These are phyloP conservation scores for Metarhizium sp. DNA, from an alignment of 2,329 filamentous ascomycete genomes.

Conservation along the genomic window DNA sequence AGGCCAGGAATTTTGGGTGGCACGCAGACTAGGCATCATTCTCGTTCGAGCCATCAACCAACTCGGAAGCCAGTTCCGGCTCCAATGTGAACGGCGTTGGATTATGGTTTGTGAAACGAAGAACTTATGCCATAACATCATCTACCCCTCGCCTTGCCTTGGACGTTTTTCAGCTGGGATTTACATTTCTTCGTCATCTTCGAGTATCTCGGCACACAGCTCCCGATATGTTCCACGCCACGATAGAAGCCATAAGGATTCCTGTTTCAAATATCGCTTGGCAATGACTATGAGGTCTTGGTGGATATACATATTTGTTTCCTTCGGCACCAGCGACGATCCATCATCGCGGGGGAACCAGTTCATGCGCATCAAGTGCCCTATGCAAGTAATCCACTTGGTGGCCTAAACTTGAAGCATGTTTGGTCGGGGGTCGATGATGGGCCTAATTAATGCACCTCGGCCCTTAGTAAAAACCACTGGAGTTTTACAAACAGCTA, in stretches of 20 bases:
- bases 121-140: neutral
- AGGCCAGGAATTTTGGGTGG: neutral
- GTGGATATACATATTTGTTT: neutral
- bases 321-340: neutral
- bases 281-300: neutral
- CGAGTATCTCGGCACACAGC: neutral
- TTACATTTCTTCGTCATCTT: neutral
- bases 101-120: neutral
- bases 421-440: neutral
- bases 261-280: neutral
- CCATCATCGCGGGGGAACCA: neutral
- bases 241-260: neutral
- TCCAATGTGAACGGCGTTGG: neutral
- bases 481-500: neutral
- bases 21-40: neutral
- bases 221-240: neutral
- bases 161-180: neutral
- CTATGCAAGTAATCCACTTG: neutral
- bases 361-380: neutral
- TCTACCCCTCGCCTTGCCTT: neutral
- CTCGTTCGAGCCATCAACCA: neutral
- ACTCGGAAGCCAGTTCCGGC: neutral
- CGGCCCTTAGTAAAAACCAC: neutral
- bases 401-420: neutral
- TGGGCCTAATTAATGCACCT: neutral